phyloP scores from a whole-genome alignment of 2,329 filamentous ascomycete genomes.

The Graphiopsis chlorocephala region DNA sequence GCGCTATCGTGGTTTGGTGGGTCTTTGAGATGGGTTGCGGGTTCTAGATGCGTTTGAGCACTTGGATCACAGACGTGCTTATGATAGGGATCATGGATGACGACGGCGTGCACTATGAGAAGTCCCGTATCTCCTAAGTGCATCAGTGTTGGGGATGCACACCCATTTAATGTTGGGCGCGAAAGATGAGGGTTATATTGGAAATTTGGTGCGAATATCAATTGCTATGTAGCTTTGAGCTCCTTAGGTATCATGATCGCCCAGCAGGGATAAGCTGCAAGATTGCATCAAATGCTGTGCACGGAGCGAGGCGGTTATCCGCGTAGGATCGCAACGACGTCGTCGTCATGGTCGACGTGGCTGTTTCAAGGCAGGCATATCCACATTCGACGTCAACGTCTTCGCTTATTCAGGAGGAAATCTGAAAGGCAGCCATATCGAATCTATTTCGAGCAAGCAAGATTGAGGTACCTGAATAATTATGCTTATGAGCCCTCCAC shows the following conservation, averaged over 20 bases:
- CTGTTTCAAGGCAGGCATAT: neutral
- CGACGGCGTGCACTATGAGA: neutral
- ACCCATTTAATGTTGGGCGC: neutral
- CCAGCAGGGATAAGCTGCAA: neutral
- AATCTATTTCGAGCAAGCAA: neutral
- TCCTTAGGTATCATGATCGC: neutral
- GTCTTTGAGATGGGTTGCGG: neutral
- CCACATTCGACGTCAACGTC: neutral
- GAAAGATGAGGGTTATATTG: neutral
- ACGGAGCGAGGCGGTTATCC: neutral
- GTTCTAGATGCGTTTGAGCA: neutral
- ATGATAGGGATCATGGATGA: neutral
- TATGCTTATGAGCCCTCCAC: neutral
- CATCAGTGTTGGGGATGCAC: neutral
- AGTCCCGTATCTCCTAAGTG: neutral
- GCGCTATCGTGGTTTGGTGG: neutral
- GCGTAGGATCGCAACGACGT: neutral
- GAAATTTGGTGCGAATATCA: neutral
- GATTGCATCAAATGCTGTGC: neutral
- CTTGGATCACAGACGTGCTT: neutral
- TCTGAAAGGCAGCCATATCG: neutral
- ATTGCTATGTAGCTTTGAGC: neutral
- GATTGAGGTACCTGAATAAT: neutral
- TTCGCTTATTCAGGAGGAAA: neutral
- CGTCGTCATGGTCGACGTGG: constrained; percentile 1